Base-by-base conservation (phyloP, 768 basidiomycete genomes). In the Lyophyllum shimeji region DNA sequence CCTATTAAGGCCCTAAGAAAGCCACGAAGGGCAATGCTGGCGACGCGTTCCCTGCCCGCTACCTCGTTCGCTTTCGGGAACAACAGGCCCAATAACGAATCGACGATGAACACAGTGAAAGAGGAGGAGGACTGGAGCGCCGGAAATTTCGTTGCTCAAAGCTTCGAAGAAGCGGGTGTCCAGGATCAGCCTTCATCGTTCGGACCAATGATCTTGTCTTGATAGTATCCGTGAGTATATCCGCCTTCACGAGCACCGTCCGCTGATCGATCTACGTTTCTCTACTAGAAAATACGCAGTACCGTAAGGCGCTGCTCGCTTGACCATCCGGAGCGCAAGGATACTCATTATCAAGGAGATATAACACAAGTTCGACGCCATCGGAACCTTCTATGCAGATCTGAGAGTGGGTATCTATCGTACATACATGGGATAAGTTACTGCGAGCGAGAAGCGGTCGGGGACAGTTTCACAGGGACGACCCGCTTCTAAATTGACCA, bases 61-160 rank as follows among this genome's bases (percentile, higher is more conserved):
- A 67, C 67, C 24, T 50, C 64, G 8, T 60, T 72, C 25, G 37
- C 46, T 13, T 53, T 65, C 24, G 48, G 40, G 2, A 53, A 25
- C 31, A 49, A 27, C 54, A 66, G 51, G 55, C 55, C 33, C 42
- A 50, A 40, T 13, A 31, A 42, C 15, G 59, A 55, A 48, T 58
- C 21, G 47, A 15, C 59, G 33, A 56, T 60, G 55, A 51, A 55
- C 15, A 34, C 52, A 34, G 58, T 57, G 11, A 53, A 51, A 24
- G 68, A 72, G 52, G 68, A 72, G 52, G 72, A 76, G 39, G 79
- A 79, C 62, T 78, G 77, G 77, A 79, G 76, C 61, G 52, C 63
- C 21, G 58, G 65, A 9, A 57, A 24, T 27, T 56, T 65, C 53
- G 53, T 62, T 29, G 34, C 55, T 46, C 57, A 57, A 37, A 33